phyloP scores from a whole-genome alignment of 2,329 filamentous ascomycete species.

The Daldinia sp. region DNA sequence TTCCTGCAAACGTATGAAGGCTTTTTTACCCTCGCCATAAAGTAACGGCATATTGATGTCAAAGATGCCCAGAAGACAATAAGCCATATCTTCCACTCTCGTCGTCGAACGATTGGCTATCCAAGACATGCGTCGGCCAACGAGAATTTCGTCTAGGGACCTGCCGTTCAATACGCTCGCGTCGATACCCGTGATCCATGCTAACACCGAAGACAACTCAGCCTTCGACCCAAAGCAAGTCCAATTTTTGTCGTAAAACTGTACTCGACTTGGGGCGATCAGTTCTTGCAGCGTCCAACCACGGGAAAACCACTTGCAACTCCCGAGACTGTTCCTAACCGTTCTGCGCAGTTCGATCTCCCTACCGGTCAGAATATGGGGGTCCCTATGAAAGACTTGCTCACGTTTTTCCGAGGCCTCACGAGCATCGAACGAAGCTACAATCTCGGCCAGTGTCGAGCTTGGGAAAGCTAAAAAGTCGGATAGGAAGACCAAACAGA shows the following conservation, averaged over 20 bases:
- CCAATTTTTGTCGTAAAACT: constrained; percentile 36
- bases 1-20: constrained; percentile 37
- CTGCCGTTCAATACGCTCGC: not conserved
- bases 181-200: constrained; percentile 15
- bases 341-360: constrained; percentile 32
- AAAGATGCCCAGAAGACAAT: constrained; percentile 43
- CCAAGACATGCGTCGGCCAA: constrained; percentile 44
- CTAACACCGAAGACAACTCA: not conserved
- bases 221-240: constrained; percentile 25
- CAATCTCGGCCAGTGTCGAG: constrained; percentile 20
- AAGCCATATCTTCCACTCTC: constrained; percentile 39
- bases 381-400: constrained; percentile 24
- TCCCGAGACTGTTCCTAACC: constrained; percentile 25
- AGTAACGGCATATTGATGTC: constrained; percentile 43
- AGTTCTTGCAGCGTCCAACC: constrained; percentile 40
- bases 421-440: constrained; percentile 29
- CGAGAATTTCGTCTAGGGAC: constrained; percentile 6
- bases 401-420: constrained; percentile 22
- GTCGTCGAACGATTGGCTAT: constrained; percentile 35
- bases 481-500: constrained; percentile 37
- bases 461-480: constrained; percentile 25
- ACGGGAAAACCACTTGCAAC: constrained; percentile 35
- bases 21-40: constrained; percentile 41
- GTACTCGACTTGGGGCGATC: constrained; percentile 21
- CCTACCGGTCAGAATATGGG: constrained; percentile 16